These are phyloP conservation scores for Penicillium sp. DNA, from an alignment of 2,329 filamentous ascomycete species.

Conservation along the genomic window DNA sequence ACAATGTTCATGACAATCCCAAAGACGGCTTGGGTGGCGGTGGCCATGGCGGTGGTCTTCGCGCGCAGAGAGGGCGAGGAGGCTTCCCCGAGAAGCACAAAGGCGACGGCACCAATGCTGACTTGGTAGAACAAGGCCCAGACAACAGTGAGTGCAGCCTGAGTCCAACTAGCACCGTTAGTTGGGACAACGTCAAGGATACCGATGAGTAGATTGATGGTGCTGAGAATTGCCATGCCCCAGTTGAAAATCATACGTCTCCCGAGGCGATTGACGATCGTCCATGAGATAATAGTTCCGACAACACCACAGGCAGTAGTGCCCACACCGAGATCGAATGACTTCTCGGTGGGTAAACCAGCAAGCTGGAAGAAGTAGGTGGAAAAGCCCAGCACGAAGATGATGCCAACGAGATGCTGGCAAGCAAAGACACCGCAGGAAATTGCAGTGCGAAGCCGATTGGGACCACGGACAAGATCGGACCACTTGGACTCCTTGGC, in stretches of 20 bases:
- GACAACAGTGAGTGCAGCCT: slow-evolving; percentile 40
- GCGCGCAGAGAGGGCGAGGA: background rate
- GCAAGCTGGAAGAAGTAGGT: background rate
- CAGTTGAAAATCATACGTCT: background rate
- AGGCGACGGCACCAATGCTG: slow-evolving; percentile 47
- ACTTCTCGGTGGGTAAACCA: background rate
- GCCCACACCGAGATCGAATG: background rate
- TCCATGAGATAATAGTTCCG: background rate
- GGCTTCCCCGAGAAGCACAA: slow-evolving; percentile 51
- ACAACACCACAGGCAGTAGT: background rate
- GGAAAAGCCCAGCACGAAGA: background rate
- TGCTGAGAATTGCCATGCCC: background rate
- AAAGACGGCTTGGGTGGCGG: background rate
- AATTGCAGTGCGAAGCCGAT: background rate
- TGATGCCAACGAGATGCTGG: background rate
- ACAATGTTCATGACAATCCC: slow-evolving; percentile 2
- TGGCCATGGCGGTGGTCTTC: background rate
- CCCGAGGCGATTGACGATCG: background rate
- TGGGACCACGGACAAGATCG: background rate
- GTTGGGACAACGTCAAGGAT: background rate
- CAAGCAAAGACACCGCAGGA: background rate
- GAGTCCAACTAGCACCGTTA: slow-evolving; percentile 30
- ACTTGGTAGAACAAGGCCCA: slow-evolving; percentile 45
- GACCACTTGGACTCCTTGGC: background rate
- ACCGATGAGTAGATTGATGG: background rate